Evolutionary conservation across 2,329 filamentous ascomycete genomes (phyloP).

Genomic region (Pseudocercospora eumusae): DNA sequence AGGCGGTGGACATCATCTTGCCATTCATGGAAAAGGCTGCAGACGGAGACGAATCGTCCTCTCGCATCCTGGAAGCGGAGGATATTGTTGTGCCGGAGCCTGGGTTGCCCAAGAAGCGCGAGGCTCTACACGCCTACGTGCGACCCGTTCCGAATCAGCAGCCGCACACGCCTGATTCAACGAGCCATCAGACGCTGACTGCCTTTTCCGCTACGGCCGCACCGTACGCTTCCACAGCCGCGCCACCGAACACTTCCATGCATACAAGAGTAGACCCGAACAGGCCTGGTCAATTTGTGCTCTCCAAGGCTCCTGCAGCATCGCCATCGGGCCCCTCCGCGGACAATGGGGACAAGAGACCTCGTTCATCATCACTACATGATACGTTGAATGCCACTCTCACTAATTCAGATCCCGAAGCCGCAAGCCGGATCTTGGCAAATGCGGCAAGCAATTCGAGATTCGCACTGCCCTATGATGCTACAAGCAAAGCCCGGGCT

Average conservation of each 20-base stretch:
- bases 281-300: not conserved
- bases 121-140: not conserved
- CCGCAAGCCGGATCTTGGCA: not conserved
- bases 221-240: not conserved
- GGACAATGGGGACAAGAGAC: not conserved
- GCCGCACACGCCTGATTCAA: not conserved
- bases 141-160: not conserved
- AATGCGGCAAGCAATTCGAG: not conserved
- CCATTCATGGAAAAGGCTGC: constrained; percentile 21
- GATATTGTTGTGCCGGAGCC: constrained; percentile 20
- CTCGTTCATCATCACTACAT: not conserved
- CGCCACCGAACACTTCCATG: not conserved
- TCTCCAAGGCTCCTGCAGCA: not conserved
- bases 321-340: not conserved
- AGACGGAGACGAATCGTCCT: not conserved
- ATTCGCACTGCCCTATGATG: not conserved
- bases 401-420: not conserved
- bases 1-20: constrained; percentile 24
- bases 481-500: not conserved
- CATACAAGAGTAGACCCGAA: not conserved
- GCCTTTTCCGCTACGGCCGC: not conserved
- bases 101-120: constrained; percentile 13
- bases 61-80: constrained; percentile 22
- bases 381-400: not conserved
- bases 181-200: not conserved